A percentile compares a stretch with the other conserved stretches of the same genome.
Evolutionary conservation across 2,329 filamentous ascomycete genomes (phyloP).

Genomic region (Beauveria caledonica): DNA sequence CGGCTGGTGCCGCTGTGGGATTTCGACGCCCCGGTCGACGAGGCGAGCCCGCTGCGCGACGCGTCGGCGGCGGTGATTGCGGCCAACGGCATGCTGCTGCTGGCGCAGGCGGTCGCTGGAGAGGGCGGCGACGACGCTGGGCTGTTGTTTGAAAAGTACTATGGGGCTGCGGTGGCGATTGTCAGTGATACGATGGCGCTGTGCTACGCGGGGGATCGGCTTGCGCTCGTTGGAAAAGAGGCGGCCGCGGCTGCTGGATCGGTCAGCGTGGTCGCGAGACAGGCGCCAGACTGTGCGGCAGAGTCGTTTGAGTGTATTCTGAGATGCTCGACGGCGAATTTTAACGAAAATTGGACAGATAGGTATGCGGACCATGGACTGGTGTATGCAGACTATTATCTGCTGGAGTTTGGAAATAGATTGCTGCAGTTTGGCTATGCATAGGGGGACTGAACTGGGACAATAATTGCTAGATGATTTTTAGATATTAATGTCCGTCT

Average conservation of each 20-base stretch:
- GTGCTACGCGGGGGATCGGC: constrained; percentile 20
- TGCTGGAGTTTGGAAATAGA: constrained; percentile 39
- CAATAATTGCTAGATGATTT: no score
- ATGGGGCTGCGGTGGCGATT: constrained; percentile 21
- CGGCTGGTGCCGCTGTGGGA: constrained; percentile 24
- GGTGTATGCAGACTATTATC: constrained; percentile 42
- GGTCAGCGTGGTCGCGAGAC: not conserved
- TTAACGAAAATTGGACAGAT: constrained; percentile 22
- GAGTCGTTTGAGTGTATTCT: constrained; percentile 24
- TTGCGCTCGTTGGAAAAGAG: constrained; percentile 5
- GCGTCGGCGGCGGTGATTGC: constrained; percentile 32
- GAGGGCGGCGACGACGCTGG: constrained; percentile 6
- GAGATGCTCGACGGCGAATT: constrained; percentile 26
- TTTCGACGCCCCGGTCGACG: constrained; percentile 34
- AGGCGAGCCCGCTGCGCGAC: constrained; percentile 23
- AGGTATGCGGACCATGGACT: constrained; percentile 30
- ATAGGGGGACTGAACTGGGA: not conserved
- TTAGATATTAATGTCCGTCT: no score
- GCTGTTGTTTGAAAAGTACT: constrained; percentile 19
- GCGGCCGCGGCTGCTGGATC: not conserved
- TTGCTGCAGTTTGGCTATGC: constrained; percentile 28
- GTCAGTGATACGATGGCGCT: constrained; percentile 23
- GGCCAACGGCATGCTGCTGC: constrained; percentile 32
- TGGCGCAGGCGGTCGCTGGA: constrained; percentile 26
- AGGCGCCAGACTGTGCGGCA: not conserved